These are phyloP conservation scores for Myxozyma mucilagina DNA, from an alignment of 805 yeast species.

Conservation along the genomic window DNA sequence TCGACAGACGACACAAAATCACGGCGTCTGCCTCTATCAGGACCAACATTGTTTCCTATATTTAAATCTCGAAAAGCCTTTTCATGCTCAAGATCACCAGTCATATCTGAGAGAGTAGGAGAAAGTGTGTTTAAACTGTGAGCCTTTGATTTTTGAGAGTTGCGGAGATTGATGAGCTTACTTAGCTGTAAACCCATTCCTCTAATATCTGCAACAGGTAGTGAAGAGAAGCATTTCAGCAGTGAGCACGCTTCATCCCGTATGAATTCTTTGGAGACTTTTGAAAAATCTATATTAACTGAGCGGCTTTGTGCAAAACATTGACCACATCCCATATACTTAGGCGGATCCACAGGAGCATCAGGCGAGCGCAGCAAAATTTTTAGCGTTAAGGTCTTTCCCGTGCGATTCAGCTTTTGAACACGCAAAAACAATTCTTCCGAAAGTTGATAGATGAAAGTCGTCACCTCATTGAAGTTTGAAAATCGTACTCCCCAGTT, in stretches of 20 bases:
- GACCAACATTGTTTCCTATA: too few species aligned
- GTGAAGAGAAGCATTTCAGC: constrained; percentile 51
- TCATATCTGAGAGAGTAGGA: too few species aligned
- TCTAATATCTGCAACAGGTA: constrained; percentile 68
- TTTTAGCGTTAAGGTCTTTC: constrained; percentile 63
- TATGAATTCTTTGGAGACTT: constrained; percentile 61
- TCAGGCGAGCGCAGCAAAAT: constrained; percentile 61
- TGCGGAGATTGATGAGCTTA: constrained; percentile 43
- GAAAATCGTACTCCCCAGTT: constrained; percentile 87
- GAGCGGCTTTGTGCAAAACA: constrained; percentile 67
- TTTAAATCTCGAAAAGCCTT: too few species aligned
- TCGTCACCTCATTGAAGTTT: constrained; percentile 58
- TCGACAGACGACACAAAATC: too few species aligned
- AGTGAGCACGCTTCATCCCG: constrained; percentile 60
- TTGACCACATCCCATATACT: constrained; percentile 79
- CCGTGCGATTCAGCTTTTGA: constrained; percentile 48
- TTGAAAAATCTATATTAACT: constrained; percentile 59
- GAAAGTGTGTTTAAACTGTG: too few species aligned
- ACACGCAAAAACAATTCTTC: constrained; percentile 61
- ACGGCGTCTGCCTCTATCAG: too few species aligned
- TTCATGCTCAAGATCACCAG: too few species aligned
- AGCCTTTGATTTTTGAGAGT: background rate
- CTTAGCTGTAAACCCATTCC: constrained; percentile 76
- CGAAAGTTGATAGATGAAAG: constrained; percentile 58
- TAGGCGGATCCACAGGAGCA: constrained; percentile 76